Percentiles rank a stretch among this genome's conserved stretches.
These are phyloP conservation scores for Teratosphaeria pseudoeucalypti DNA, from an alignment of 2,329 filamentous ascomycete genomes.

Conservation along the genomic window DNA sequence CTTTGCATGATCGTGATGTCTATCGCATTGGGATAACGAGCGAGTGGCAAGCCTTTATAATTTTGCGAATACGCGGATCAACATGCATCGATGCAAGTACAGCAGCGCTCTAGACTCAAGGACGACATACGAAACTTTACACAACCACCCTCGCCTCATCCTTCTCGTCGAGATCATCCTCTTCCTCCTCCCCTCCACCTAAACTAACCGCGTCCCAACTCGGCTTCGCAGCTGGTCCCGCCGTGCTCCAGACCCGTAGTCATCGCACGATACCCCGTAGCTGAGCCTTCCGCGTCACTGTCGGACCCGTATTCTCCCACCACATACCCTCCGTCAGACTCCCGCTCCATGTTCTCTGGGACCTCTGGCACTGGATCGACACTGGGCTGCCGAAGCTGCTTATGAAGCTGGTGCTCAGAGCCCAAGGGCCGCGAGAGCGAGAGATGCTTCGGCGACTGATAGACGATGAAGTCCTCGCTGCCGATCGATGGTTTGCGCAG, in stretches of 20 bases:
- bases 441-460: slow-evolving; percentile 4
- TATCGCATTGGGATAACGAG: not conserved
- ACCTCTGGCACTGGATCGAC: not conserved
- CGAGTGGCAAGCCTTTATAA: not conserved
- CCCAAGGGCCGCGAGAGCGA: slow-evolving; percentile 2
- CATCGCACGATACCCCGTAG: not conserved
- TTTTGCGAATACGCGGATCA: not conserved
- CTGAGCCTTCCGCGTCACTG: not conserved
- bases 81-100: not conserved
- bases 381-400: not conserved
- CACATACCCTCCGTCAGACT: not conserved
- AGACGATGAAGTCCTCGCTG: slow-evolving; percentile 7
- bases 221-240: not conserved
- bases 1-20: not conserved
- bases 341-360: not conserved
- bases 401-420: slow-evolving; percentile 1
- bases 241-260: not conserved
- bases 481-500: slow-evolving; percentile 3
- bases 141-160: slow-evolving; percentile 1
- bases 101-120: not conserved
- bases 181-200: not conserved
- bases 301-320: not conserved
- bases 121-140: not conserved
- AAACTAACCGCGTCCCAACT: not conserved
- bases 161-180: not conserved